A percentile compares a stretch with the other conserved stretches of the same genome.
phyloP scores from a whole-genome alignment of 495 filamentous ascomycete species.

The Aspergillus diversus region DNA sequence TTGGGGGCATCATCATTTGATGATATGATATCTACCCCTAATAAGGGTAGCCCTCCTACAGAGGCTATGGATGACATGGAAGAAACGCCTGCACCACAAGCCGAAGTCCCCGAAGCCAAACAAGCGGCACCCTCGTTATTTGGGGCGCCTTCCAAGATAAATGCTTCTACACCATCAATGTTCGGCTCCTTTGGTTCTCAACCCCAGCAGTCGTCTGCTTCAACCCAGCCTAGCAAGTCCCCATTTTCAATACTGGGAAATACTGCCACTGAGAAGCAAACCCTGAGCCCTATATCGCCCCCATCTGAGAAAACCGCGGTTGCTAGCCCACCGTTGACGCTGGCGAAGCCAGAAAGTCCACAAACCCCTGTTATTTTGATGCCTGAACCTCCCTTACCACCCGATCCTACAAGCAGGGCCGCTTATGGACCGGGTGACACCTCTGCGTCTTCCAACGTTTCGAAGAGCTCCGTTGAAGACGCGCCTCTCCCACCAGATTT shows the following conservation, averaged over 20 bases:
- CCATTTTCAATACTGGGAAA: slow-evolving; percentile 44
- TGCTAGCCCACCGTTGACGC: slow-evolving; percentile 29
- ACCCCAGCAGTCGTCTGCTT: slow-evolving; percentile 33
- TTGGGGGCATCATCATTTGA: slow-evolving; percentile 22
- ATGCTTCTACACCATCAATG: slow-evolving; percentile 29
- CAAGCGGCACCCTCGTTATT: slow-evolving; percentile 53
- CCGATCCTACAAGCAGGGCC: slow-evolving; percentile 74
- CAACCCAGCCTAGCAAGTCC: slow-evolving; percentile 39
- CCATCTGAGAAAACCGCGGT: slow-evolving; percentile 44
- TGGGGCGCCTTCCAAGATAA: slow-evolving; percentile 32
- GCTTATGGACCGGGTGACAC: slow-evolving; percentile 67
- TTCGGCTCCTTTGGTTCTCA: slow-evolving; percentile 37
- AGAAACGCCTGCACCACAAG: slow-evolving; percentile 27
- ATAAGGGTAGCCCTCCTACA: slow-evolving; percentile 33
- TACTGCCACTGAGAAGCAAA: slow-evolving; percentile 26
- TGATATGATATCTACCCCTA: slow-evolving; percentile 33
- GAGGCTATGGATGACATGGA: slow-evolving; percentile 46
- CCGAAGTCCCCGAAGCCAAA: slow-evolving; percentile 27
- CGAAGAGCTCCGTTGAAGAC: slow-evolving; percentile 53
- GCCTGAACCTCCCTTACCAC: slow-evolving; percentile 67
- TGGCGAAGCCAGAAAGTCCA: slow-evolving; percentile 28
- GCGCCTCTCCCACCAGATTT: slow-evolving; percentile 68
- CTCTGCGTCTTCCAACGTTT: slow-evolving; percentile 65
- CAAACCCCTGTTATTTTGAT: slow-evolving; percentile 24
- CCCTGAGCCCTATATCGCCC: slow-evolving; percentile 36